These are phyloP conservation scores for Suhomyces canberraensis DNA, from an alignment of 805 yeast genomes.

Conservation along the genomic window DNA sequence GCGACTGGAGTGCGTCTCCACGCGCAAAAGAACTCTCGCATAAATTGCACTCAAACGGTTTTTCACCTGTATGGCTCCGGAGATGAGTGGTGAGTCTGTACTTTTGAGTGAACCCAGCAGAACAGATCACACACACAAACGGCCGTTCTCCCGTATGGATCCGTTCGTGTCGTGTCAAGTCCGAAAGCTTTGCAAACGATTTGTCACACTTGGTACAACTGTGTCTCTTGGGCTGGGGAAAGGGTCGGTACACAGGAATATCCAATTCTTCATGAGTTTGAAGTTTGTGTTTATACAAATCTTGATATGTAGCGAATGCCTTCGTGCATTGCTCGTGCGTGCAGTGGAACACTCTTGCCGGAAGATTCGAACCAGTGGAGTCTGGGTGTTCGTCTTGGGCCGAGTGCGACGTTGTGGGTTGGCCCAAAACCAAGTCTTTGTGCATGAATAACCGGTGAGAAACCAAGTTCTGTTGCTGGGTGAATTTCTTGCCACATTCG, in stretches of 20 bases:
- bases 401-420: not conserved
- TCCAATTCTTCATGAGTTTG: too few relatives aligned
- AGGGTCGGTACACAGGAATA: too few relatives aligned
- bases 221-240: slow-evolving; percentile 4
- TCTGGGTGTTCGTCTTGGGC: too few relatives aligned
- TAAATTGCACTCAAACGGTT: slow-evolving; percentile 18
- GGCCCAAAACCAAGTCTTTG: not conserved
- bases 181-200: slow-evolving; percentile 47
- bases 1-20: slow-evolving; percentile 24
- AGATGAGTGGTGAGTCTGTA: slow-evolving; percentile 22
- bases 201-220: slow-evolving; percentile 69
- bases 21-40: slow-evolving; percentile 22
- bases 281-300: too few relatives aligned
- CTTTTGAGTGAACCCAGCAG: slow-evolving; percentile 18
- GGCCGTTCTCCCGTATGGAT: slow-evolving; percentile 82
- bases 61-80: slow-evolving; percentile 23
- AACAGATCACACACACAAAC: slow-evolving; percentile 60
- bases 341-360: too few relatives aligned
- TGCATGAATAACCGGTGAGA: too few relatives aligned
- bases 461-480: too few relatives aligned
- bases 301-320: too few relatives aligned
- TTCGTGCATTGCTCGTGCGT: too few relatives aligned
- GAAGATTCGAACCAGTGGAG: too few relatives aligned
- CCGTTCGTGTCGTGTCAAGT: slow-evolving; percentile 50
- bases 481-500: too few relatives aligned